phyloP scores from a whole-genome alignment of 2,329 filamentous ascomycete species.

The Fusarium setosum region DNA sequence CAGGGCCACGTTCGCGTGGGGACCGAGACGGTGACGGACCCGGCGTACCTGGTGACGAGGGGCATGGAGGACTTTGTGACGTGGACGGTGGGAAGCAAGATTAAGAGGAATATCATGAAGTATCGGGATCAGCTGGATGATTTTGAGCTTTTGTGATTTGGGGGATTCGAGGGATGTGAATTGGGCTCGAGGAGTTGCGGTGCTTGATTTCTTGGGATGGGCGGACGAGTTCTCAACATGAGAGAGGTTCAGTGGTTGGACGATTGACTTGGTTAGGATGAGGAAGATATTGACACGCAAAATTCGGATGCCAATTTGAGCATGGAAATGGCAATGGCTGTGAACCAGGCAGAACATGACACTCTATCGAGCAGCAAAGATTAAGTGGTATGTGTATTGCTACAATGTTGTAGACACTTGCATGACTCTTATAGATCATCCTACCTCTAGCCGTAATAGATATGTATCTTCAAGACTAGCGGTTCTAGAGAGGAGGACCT shows the following conservation, averaged over 20 bases:
- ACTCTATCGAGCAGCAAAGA: no score
- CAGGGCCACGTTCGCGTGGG: conserved; percentile 94
- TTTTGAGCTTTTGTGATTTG: conserved; percentile 85
- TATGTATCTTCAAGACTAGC: no score
- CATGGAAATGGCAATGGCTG: no score
- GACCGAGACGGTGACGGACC: conserved; percentile 89
- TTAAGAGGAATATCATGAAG: conserved; percentile 95
- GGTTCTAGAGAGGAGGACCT: no score
- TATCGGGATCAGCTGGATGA: conserved; percentile 96
- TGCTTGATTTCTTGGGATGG: neutral
- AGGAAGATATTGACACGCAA: no score
- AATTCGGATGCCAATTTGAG: no score
- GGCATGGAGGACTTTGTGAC: conserved; percentile 97
- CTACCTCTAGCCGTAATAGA: no score
- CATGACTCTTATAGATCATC: no score
- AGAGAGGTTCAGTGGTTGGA: neutral
- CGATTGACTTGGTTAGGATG: no score
- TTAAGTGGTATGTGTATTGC: no score
- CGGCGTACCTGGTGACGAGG: conserved; percentile 88
- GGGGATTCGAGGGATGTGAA: neutral
- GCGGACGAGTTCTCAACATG: neutral
- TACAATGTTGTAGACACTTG: no score
- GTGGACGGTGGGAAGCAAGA: conserved; percentile 96
- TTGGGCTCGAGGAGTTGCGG: conserved; percentile 1
- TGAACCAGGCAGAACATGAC: no score